phyloP scores from a whole-genome alignment of 352 stramenopile genomes.

The Aphanomyces astaci region DNA sequence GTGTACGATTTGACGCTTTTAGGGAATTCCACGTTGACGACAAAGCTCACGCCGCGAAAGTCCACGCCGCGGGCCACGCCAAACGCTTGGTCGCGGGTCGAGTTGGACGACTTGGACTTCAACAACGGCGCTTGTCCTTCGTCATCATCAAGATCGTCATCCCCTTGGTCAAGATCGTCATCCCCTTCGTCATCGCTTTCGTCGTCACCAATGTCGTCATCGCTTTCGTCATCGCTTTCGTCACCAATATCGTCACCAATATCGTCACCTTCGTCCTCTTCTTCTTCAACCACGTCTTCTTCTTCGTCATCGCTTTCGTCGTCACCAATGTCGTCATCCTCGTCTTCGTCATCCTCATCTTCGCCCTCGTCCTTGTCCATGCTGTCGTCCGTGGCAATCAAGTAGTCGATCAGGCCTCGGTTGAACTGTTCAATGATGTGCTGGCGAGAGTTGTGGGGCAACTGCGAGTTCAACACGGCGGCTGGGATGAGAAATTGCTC shows the following conservation, averaged over 20 bases:
- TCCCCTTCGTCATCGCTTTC: conserved; percentile 39
- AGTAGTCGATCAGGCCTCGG: conserved; percentile 97
- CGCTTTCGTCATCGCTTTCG: conserved; percentile 32
- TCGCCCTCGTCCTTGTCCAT: conserved; percentile 80
- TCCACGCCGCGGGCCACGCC: conserved; percentile 96
- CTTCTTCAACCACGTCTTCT: conserved; percentile 36
- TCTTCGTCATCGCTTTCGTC: conserved; percentile 41
- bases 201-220: conserved; percentile 36
- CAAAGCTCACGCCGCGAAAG: conserved; percentile 97
- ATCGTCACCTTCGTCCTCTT: conserved; percentile 30
- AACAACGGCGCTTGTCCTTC: too few relatives aligned
- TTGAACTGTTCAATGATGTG: conserved; percentile 96
- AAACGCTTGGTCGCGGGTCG: conserved; percentile 86
- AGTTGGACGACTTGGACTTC: conserved; percentile 25
- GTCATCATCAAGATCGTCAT: conserved; percentile 76
- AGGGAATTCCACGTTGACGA: conserved; percentile 99
- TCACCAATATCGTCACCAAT: conserved; percentile 40
- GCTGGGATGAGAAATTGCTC: conserved; percentile 98
- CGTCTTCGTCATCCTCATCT: conserved; percentile 54
- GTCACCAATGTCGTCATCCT: conserved; percentile 53
- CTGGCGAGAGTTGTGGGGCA: conserved; percentile 95
- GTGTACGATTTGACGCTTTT: conserved; percentile 93
- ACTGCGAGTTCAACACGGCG: conserved; percentile 97
- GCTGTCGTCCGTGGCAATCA: conserved; percentile 96
- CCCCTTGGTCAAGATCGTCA: conserved; percentile 63